phyloP scores from a whole-genome alignment of 768 basidiomycete species.

The Leccinum pellstonianum region DNA sequence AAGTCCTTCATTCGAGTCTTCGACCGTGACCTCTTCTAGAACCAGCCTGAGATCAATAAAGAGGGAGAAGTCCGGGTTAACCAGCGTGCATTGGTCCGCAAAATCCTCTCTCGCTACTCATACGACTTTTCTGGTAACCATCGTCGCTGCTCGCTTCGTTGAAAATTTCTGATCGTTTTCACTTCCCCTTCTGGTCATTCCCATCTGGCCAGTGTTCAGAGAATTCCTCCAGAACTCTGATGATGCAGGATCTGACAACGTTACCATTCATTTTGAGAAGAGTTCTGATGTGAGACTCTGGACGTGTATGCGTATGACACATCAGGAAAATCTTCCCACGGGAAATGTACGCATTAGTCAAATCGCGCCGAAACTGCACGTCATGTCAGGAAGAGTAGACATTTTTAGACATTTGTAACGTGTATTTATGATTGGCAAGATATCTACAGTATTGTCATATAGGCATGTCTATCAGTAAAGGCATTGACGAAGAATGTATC shows the following conservation, averaged over 20 bases:
- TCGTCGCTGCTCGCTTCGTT: background rate
- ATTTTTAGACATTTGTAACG: too few species aligned
- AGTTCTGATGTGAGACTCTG: slow-evolving; percentile 41
- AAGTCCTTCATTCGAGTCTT: background rate
- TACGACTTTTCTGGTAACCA: background rate
- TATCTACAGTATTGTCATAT: too few species aligned
- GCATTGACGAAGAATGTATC: too few species aligned
- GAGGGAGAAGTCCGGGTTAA: background rate
- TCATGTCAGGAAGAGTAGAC: too few species aligned
- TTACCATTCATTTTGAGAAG: slow-evolving; percentile 77
- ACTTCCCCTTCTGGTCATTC: background rate
- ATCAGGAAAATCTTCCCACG: too few species aligned
- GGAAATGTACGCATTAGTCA: too few species aligned
- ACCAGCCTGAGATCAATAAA: background rate
- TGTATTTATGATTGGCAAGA: too few species aligned
- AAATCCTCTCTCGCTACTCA: background rate
- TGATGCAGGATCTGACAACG: slow-evolving; percentile 50
- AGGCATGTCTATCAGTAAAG: too few species aligned
- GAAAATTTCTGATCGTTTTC: background rate
- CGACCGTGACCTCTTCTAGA: too few species aligned
- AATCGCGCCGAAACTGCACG: too few species aligned
- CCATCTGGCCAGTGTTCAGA: slow-evolving; percentile 58
- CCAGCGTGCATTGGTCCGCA: background rate
- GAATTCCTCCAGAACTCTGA: background rate
- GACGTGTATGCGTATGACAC: background rate